Evolutionary conservation across 225 moss, liverwort and hornwort species (phyloP).

Genomic region (Polytrichum commune): DNA sequence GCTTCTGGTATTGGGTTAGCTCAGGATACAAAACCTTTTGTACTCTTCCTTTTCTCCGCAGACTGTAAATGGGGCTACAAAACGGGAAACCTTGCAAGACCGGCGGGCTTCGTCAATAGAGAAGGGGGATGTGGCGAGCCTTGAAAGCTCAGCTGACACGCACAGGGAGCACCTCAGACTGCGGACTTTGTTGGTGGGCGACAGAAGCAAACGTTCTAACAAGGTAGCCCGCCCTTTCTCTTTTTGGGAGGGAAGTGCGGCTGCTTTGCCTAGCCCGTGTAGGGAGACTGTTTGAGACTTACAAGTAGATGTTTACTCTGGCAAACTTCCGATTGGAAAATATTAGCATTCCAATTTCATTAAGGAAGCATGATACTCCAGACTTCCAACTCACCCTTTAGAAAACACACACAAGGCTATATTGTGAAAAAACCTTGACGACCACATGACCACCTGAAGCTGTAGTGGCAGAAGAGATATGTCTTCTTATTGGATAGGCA

Average conservation of each 20-base stretch:
- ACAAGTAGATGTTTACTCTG: conserved; percentile 1
- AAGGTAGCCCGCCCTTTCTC: conserved; percentile 70
- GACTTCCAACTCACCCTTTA: neutral
- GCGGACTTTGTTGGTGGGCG: conserved; percentile 81
- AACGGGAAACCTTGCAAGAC: conserved; percentile 59
- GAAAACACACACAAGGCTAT: neutral
- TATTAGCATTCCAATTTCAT: too few relatives aligned
- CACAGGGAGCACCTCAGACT: conserved; percentile 78
- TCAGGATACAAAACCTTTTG: conserved; percentile 35
- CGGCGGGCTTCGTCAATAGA: conserved; percentile 62
- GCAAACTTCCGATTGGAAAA: too few relatives aligned
- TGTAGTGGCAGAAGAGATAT: neutral
- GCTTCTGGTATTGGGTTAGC: conserved; percentile 16
- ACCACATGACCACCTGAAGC: neutral
- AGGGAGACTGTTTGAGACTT: conserved; percentile 7
- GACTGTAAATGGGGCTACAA: conserved; percentile 59
- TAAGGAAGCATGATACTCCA: too few relatives aligned
- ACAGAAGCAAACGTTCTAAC: conserved; percentile 78
- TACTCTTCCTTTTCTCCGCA: conserved; percentile 51
- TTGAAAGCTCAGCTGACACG: conserved; percentile 74
- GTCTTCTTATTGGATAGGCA: neutral
- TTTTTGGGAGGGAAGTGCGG: conserved; percentile 40
- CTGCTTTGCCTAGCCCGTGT: conserved; percentile 49
- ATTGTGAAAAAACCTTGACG: neutral
- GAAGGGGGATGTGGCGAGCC: conserved; percentile 68